Conservation (phyloP, 2,329 filamentous ascomycete species). For the Colletotrichum tanaceti region DNA sequence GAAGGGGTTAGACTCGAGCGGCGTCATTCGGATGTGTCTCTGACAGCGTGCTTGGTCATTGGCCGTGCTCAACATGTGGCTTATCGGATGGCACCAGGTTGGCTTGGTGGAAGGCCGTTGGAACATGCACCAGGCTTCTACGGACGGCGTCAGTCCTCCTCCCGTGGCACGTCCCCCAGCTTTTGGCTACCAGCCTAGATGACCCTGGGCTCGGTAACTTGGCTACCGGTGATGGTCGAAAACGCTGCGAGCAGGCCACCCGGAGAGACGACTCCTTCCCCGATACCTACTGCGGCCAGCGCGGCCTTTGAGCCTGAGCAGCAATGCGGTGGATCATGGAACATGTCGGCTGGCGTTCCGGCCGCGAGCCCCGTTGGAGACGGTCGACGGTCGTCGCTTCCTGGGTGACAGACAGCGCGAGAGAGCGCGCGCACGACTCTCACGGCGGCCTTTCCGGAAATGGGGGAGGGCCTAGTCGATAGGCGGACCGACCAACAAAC, state of each 20-base stretch:
- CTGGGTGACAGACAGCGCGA: constrained; percentile 9
- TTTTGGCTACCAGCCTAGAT: constrained; percentile 18
- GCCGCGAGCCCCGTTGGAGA: constrained; percentile 6
- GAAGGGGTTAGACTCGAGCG: constrained; percentile 31
- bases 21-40: constrained; percentile 26
- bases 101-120: constrained; percentile 39
- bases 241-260: not conserved
- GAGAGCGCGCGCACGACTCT: constrained; percentile 17
- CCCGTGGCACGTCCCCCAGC: constrained; percentile 31
- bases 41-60: constrained; percentile 35
- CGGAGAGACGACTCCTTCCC: not conserved
- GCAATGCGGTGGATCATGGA: constrained; percentile 14
- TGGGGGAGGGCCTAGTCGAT: constrained; percentile 38
- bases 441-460: constrained; percentile 39
- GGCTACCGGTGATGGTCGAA: constrained; percentile 22
- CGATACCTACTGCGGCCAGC: constrained; percentile 9
- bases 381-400: constrained; percentile 2
- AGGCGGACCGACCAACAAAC: constrained; percentile 16
- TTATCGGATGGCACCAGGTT: constrained; percentile 38
- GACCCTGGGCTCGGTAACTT: constrained; percentile 36
- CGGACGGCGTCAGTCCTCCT: constrained; percentile 32
- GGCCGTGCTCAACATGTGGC: constrained; percentile 27
- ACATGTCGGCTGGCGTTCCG: constrained; percentile 22
- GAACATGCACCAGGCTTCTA: constrained; percentile 41
- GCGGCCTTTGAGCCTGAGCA: constrained; percentile 18